A percentile compares a stretch with the other conserved stretches of the same genome.
These are phyloP conservation scores for Aquilaria sinensis DNA, from an alignment of 345 rosid genomes.

Conservation along the genomic window DNA sequence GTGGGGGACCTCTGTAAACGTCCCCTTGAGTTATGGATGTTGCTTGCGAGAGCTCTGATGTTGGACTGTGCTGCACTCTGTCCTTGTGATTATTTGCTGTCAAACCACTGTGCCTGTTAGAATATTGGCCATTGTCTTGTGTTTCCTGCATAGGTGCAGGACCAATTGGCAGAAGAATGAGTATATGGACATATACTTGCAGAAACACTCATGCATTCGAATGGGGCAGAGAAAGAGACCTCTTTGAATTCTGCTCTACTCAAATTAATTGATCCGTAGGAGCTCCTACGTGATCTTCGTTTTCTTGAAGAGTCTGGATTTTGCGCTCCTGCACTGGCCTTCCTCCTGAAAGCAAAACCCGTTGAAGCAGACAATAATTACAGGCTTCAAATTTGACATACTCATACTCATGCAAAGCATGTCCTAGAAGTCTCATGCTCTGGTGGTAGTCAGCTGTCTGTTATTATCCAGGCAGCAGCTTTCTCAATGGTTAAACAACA, in stretches of 20 bases:
- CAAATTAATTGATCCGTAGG: slow-evolving; percentile 27
- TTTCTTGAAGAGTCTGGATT: slow-evolving; percentile 40
- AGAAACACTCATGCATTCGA: neutral
- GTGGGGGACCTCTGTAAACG: slow-evolving; percentile 29
- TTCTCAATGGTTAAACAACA: neutral
- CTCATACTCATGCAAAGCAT: neutral
- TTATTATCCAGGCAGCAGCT: too few species aligned
- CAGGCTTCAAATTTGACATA: neutral
- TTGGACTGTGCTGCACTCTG: slow-evolving; percentile 18
- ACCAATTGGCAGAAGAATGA: neutral
- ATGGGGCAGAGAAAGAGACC: slow-evolving; percentile 22
- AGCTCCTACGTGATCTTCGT: slow-evolving; percentile 30
- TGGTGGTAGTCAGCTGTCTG: neutral
- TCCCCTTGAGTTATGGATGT: slow-evolving; percentile 31
- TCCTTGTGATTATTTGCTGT: slow-evolving; percentile 5
- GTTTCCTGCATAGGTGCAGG: slow-evolving; percentile 28
- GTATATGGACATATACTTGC: too few species aligned
- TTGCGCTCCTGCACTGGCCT: slow-evolving; percentile 30
- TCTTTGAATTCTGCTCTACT: slow-evolving; percentile 25
- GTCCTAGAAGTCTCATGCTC: neutral
- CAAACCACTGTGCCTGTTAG: slow-evolving; percentile 11
- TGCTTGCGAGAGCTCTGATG: slow-evolving; percentile 23
- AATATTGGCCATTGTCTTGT: slow-evolving; percentile 18
- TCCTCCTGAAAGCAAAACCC: slow-evolving; percentile 38
- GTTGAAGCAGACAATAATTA: neutral